Conservation (phyloP, 768 basidiomycete species). For the Naganishia antarctica region DNA sequence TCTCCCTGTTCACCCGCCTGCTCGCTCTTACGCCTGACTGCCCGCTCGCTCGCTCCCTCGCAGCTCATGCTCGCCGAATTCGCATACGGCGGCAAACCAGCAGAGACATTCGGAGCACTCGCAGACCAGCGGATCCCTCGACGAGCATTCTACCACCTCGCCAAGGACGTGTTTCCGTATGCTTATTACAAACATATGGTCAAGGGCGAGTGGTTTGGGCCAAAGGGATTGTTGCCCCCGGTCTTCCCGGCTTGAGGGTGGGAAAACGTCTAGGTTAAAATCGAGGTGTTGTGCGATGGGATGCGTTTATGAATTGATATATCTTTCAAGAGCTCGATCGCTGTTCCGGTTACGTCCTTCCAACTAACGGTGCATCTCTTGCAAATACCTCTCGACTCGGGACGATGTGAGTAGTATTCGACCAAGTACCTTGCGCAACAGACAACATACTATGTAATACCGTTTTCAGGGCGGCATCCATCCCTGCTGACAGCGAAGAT, state of each 20-base stretch:
- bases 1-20: no score
- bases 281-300: background rate
- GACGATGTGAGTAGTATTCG: no score
- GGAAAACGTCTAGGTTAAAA: no score
- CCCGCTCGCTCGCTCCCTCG: slow-evolving; percentile 34
- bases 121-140: slow-evolving; percentile 72
- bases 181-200: slow-evolving; percentile 44
- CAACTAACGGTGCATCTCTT: no score
- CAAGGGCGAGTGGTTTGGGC: slow-evolving; percentile 48
- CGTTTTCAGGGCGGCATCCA: no score
- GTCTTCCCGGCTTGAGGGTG: slow-evolving; percentile 4
- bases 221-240: slow-evolving; percentile 38
- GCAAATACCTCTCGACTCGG: no score
- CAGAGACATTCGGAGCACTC: slow-evolving; percentile 73
- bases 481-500: no score
- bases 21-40: background rate
- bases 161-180: slow-evolving; percentile 57
- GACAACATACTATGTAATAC: no score
- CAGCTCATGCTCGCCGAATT: slow-evolving; percentile 78
- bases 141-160: slow-evolving; percentile 77
- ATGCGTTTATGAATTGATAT: no score
- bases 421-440: no score
- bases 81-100: slow-evolving; percentile 76
- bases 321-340: no score
- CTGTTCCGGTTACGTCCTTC: no score